phyloP scores from a whole-genome alignment of 179 eudicot genomes.

The Silene vulgaris region DNA sequence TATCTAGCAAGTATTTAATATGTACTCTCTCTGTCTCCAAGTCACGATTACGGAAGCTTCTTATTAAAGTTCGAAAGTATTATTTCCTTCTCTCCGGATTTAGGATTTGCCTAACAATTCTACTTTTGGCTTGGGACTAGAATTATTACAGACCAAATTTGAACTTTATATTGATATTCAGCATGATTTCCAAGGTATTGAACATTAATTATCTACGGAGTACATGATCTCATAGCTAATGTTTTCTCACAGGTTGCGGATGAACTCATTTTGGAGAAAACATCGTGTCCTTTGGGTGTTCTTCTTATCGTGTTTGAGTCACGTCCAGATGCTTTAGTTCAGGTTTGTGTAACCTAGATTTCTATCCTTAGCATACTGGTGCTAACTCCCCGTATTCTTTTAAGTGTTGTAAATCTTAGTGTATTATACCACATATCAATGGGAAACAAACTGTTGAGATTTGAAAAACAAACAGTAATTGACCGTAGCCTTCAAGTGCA shows the following conservation, averaged over 20 bases:
- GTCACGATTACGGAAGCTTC: neutral
- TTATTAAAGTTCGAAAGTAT: neutral
- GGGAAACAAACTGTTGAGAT: neutral
- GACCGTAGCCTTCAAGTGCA: neutral
- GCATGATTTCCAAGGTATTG: neutral
- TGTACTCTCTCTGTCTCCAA: neutral
- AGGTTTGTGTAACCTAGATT: slow-evolving; percentile 38
- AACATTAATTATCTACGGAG: neutral
- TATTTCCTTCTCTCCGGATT: neutral
- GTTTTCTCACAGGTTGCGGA: slow-evolving; percentile 58
- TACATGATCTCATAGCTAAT: slow-evolving; percentile 9
- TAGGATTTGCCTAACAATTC: neutral
- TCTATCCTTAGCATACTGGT: neutral
- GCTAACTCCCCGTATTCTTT: neutral
- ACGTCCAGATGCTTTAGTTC: slow-evolving; percentile 92
- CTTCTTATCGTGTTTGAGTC: slow-evolving; percentile 84
- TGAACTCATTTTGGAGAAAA: slow-evolving; percentile 67
- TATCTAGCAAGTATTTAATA: neutral
- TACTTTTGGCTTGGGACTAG: neutral
- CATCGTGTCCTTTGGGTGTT: slow-evolving; percentile 78
- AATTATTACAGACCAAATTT: neutral
- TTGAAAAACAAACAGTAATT: neutral
- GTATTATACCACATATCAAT: neutral
- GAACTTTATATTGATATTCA: neutral
- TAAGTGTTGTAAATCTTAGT: neutral